Conservation (phyloP, 2,329 filamentous ascomycete genomes). For the Fusarium sp. region DNA sequence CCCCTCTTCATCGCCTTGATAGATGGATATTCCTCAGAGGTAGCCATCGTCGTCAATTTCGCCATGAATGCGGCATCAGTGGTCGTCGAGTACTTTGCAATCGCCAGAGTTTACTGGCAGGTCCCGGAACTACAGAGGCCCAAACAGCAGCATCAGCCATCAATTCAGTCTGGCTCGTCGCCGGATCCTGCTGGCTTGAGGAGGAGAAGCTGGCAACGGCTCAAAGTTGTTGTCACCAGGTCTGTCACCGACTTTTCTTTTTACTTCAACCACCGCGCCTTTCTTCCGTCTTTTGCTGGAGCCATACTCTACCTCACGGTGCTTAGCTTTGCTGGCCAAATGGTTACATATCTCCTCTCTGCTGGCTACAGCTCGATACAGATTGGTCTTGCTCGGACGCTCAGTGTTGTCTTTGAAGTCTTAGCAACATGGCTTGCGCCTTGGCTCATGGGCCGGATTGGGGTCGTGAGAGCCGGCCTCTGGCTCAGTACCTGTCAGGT, state of each 20-base stretch:
- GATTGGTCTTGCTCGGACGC: neutral
- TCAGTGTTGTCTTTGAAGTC: neutral
- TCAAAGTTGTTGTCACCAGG: neutral
- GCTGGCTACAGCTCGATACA: neutral
- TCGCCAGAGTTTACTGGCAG: neutral
- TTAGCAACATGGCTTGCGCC: neutral
- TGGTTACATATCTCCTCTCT: neutral
- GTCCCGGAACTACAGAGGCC: neutral
- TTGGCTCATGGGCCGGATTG: neutral
- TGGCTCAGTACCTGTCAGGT: neutral
- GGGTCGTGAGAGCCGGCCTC: neutral
- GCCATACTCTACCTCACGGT: neutral
- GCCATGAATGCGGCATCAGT: neutral
- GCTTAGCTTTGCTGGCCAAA: neutral
- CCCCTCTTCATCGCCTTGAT: neutral
- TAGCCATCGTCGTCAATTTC: neutral
- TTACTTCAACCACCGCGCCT: neutral
- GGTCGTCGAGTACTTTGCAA: neutral
- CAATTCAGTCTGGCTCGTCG: neutral
- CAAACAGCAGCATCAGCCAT: neutral
- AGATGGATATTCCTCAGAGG: neutral
- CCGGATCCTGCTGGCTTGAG: neutral
- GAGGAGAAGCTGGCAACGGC: neutral
- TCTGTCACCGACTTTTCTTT: neutral
- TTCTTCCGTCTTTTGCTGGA: neutral